Base-by-base conservation (phyloP, 306 rosid genomes). In the Oxytropis ochrocephala region DNA sequence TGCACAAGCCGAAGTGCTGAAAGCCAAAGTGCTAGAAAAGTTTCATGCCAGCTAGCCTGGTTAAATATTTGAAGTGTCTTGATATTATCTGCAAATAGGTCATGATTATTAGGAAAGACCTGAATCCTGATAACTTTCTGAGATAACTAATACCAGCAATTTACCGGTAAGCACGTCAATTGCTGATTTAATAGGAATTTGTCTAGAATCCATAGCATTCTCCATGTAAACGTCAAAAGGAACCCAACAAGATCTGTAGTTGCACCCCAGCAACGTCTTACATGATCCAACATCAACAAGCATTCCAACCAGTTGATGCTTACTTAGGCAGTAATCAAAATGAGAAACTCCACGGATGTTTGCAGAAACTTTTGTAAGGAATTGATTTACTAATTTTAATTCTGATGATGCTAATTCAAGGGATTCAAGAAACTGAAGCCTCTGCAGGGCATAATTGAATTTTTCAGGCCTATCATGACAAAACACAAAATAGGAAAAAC, bases 1-100 rank as follows among this genome's bases (percentile, higher is more conserved):
- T 90, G 94, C 81, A 90, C 96, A 82, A 90, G 94, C 54, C 89
- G 88, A 79, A 90, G 96, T 63, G 96, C 94, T 69, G 96, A 85
- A 62, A 90, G 88, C 96, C 96, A 90, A 62, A 90, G 85, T 11
- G 91, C 96, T 43, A 85, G 79, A 79, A 90, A 85, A 56, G 96
- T 85, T 75, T 85, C 94, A 64, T 90, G 94, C 94, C 96, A 90
- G 74, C 83, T 85, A 70, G 96, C 88, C 84, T 85, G 89, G 87
- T 90, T 87, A 74, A 85, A 51, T 80, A 69, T 79, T 80, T 80
- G 91, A 46, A 85, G 88, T 16, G 85, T 80, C 85, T 69, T 82
- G 79, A 80, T 81, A 78, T 7, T 80, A 62, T 85, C 96, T 89
- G 96, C 89, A 85, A 67, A 73, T 71, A 77, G 79, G 75, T 18